Conservation (phyloP, 352 stramenopile genomes). For the Pythium oligandrum region DNA sequence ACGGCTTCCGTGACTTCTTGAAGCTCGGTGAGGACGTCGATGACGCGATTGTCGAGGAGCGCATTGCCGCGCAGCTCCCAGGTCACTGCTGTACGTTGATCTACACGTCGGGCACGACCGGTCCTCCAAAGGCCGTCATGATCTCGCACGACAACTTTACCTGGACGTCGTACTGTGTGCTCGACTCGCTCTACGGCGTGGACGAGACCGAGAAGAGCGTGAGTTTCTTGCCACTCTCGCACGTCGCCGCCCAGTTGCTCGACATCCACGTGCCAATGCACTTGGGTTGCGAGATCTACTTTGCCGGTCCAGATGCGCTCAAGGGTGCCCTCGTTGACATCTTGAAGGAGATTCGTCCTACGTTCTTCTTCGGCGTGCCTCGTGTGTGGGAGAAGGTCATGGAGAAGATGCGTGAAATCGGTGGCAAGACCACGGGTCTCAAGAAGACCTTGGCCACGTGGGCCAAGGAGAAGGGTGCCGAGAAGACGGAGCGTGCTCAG, state of each 20-base stretch:
- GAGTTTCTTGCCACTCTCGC: constrained; percentile 80
- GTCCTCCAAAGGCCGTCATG: constrained; percentile 65
- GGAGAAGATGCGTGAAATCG: constrained; percentile 67
- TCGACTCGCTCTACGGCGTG: constrained; percentile 48
- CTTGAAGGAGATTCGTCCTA: constrained; percentile 56
- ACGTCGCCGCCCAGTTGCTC: constrained; percentile 74
- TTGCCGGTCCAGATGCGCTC: constrained; percentile 66
- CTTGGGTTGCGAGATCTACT: constrained; percentile 65
- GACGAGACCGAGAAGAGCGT: constrained; percentile 53
- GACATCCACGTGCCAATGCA: constrained; percentile 73
- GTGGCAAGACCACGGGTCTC: constrained; percentile 52
- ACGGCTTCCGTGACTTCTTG: constrained; percentile 58
- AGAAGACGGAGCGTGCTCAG: constrained; percentile 58
- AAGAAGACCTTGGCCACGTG: constrained; percentile 83
- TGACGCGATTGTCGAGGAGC: constrained; percentile 24
- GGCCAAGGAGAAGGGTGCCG: constrained; percentile 69
- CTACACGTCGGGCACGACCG: constrained; percentile 88
- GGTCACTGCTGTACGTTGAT: constrained; percentile 82
- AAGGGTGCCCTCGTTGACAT: constrained; percentile 63
- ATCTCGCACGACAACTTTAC: constrained; percentile 77
- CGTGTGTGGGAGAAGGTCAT: constrained; percentile 88
- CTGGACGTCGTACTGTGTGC: constrained; percentile 52
- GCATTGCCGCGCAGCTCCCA: constrained; percentile 41
- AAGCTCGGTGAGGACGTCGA: constrained; percentile 33
- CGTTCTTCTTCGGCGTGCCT: constrained; percentile 82